phyloP scores from a whole-genome alignment of 768 basidiomycete genomes.

The Leccinum incarnatum region DNA sequence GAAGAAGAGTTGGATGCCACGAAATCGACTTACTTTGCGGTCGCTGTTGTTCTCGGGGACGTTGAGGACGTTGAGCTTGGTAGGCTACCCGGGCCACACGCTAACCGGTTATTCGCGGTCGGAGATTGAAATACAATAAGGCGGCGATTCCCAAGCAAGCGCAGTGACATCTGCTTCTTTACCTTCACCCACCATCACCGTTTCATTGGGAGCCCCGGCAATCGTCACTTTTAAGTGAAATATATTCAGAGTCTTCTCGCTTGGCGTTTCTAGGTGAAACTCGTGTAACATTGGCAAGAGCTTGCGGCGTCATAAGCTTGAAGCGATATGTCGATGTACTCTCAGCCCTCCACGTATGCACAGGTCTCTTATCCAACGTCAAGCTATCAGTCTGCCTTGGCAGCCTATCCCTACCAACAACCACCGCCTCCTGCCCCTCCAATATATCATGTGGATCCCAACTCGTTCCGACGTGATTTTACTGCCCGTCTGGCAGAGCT shows the following conservation, averaged over 20 bases:
- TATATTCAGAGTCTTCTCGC: slow-evolving; percentile 36
- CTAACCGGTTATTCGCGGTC: slow-evolving; percentile 29
- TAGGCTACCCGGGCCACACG: not conserved
- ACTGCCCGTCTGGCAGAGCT: slow-evolving; percentile 70
- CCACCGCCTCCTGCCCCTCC: slow-evolving; percentile 41
- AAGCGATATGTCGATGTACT: slow-evolving; percentile 59
- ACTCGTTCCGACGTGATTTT: slow-evolving; percentile 78
- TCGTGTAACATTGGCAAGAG: slow-evolving; percentile 32
- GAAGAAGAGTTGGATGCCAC: not conserved
- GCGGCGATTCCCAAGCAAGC: slow-evolving; percentile 25
- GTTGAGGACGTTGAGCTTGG: slow-evolving; percentile 23
- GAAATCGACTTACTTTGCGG: slow-evolving; percentile 28
- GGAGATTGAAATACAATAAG: slow-evolving; percentile 35
- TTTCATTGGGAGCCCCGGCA: slow-evolving; percentile 36
- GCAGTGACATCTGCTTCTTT: slow-evolving; percentile 32
- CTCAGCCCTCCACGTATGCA: slow-evolving; percentile 46
- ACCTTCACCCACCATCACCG: slow-evolving; percentile 47
- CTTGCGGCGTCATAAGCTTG: slow-evolving; percentile 35
- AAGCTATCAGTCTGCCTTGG: slow-evolving; percentile 44
- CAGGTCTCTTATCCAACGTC: slow-evolving; percentile 31
- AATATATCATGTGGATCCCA: slow-evolving; percentile 58
- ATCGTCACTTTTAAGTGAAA: slow-evolving; percentile 50
- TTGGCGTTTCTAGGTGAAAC: slow-evolving; percentile 32
- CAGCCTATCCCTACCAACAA: slow-evolving; percentile 48
- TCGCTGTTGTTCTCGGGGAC: slow-evolving; percentile 26